These are phyloP conservation scores for Podaxis rugospora DNA, from an alignment of 768 basidiomycete species.

Conservation along the genomic window DNA sequence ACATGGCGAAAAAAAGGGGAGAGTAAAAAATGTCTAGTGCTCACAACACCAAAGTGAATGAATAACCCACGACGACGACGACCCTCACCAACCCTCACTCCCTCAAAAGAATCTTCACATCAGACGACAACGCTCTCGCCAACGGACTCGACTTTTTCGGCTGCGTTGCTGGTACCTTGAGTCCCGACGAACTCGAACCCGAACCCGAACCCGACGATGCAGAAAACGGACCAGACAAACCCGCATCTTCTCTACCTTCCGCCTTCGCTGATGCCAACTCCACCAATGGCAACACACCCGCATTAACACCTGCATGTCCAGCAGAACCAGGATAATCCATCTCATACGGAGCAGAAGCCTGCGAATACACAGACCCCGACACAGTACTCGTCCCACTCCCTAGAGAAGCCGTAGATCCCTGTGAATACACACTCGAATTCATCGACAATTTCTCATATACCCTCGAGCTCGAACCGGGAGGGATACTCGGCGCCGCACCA, in stretches of 20 bases:
- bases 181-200: background rate
- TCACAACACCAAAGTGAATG: too few species aligned
- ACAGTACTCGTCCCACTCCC: background rate
- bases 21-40: too few species aligned
- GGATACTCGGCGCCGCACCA: background rate
- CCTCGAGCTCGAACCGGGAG: background rate
- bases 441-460: background rate
- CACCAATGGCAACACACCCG: background rate
- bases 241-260: background rate
- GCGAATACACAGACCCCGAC: background rate
- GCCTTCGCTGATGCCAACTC: background rate
- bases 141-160: conserved; percentile 22
- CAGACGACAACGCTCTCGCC: conserved; percentile 14
- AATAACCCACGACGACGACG: too few species aligned
- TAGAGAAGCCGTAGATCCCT: background rate
- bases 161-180: conserved; percentile 4
- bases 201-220: background rate
- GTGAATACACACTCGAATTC: background rate
- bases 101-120: conserved; percentile 15
- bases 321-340: background rate
- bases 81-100: background rate
- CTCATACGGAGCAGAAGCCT: background rate
- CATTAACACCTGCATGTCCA: background rate
- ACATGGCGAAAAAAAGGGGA: too few species aligned
- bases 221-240: background rate